Conservation (phyloP, 108 stramenopile species). For the Nitzschia sp. region DNA sequence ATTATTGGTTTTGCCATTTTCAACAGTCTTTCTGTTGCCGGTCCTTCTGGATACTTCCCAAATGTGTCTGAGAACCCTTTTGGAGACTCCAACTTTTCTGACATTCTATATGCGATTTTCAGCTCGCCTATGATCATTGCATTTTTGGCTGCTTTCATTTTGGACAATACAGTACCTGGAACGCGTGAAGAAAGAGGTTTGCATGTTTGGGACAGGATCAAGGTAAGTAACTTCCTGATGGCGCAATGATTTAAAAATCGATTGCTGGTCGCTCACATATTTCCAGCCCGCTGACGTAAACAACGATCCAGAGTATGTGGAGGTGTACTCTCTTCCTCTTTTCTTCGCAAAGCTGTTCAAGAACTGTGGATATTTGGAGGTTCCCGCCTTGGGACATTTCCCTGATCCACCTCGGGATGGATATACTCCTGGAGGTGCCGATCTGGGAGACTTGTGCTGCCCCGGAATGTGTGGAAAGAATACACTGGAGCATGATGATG, state of each 20-base stretch:
- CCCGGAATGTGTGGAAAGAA: slow-evolving; percentile 11
- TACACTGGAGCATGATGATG: background rate
- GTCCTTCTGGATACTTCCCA: slow-evolving; percentile 37
- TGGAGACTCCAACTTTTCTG: slow-evolving; percentile 22
- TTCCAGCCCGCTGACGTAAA: slow-evolving; percentile 26
- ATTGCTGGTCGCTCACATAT: background rate
- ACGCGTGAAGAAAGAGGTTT: slow-evolving; percentile 35
- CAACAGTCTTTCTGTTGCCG: slow-evolving; percentile 32
- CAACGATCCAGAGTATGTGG: slow-evolving; percentile 42
- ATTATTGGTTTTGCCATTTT: slow-evolving; percentile 42
- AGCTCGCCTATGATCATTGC: slow-evolving; percentile 41
- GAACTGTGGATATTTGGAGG: slow-evolving; percentile 39
- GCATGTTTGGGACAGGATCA: slow-evolving; percentile 25
- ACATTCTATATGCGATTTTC: slow-evolving; percentile 29
- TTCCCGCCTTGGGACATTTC: slow-evolving; percentile 16
- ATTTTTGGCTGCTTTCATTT: slow-evolving; percentile 26
- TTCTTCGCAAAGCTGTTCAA: slow-evolving; percentile 23
- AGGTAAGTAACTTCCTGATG: background rate
- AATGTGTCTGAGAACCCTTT: slow-evolving; percentile 23
- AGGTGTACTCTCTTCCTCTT: slow-evolving; percentile 34
- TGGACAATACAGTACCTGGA: slow-evolving; percentile 34
- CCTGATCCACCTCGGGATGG: slow-evolving; percentile 32
- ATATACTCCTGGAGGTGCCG: slow-evolving; percentile 19
- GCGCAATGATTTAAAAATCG: background rate
- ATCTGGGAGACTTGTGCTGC: slow-evolving; percentile 34